Percentiles rank a stretch among this genome's conserved stretches.
These are phyloP conservation scores for Irpex sp. DNA, from an alignment of 1,284 basidiomycete species.

Conservation along the genomic window DNA sequence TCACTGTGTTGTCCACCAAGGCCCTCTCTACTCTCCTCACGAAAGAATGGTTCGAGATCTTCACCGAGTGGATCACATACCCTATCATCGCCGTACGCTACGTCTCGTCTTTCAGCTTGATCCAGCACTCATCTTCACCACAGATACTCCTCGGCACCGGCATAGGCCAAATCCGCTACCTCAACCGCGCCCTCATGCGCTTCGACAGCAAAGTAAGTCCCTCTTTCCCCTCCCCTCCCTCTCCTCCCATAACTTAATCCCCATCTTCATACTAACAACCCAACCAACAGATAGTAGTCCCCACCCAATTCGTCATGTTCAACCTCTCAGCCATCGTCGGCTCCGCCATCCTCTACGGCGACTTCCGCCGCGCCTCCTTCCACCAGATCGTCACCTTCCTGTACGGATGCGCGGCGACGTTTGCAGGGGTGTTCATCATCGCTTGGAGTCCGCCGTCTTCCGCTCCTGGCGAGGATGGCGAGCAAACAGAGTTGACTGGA, in stretches of 20 bases:
- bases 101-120: background rate
- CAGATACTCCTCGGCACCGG: slow-evolving; percentile 79
- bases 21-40: slow-evolving; percentile 86
- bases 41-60: slow-evolving; percentile 70
- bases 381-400: slow-evolving; percentile 85
- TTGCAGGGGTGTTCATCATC: slow-evolving; percentile 83
- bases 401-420: slow-evolving; percentile 81
- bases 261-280: too few relatives aligned
- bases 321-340: slow-evolving; percentile 87
- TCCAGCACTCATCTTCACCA: slow-evolving; percentile 13
- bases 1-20: slow-evolving; percentile 94
- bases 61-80: slow-evolving; percentile 78
- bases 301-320: slow-evolving; percentile 92
- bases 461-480: slow-evolving; percentile 8
- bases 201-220: slow-evolving; percentile 76
- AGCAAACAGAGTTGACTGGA: slow-evolving; percentile 23
- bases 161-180: slow-evolving; percentile 85
- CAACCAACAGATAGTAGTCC: slow-evolving; percentile 73
- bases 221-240: background rate
- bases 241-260: too few relatives aligned
- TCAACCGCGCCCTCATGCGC: slow-evolving; percentile 87
- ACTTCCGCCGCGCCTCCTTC: slow-evolving; percentile 80
- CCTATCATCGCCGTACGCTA: slow-evolving; percentile 59
- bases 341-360: slow-evolving; percentile 90
- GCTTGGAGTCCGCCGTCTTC: slow-evolving; percentile 45